phyloP scores from a whole-genome alignment of 768 basidiomycete species.

The Rhizopogon rudus region DNA sequence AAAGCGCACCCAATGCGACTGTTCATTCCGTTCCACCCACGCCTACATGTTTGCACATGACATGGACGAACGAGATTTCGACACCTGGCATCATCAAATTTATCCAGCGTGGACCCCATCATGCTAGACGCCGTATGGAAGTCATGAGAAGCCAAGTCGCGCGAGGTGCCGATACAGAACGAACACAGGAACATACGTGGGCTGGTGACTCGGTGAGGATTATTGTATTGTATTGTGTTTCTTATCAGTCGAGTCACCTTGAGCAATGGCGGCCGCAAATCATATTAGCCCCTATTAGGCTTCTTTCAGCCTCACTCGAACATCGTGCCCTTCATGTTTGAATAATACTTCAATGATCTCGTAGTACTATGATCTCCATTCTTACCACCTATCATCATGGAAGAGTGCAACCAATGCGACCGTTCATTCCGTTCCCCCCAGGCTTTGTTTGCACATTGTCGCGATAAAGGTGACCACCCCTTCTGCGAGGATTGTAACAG shows the following conservation, averaged over 20 bases:
- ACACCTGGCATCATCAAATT: too few species aligned
- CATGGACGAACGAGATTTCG: too few species aligned
- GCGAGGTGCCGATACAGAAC: too few species aligned
- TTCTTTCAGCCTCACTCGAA: background rate
- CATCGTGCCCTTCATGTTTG: background rate
- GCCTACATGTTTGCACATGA: slow-evolving; percentile 14
- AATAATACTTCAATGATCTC: background rate
- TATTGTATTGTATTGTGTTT: background rate
- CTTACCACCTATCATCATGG: background rate
- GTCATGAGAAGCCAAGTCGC: too few species aligned
- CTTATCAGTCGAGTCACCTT: background rate
- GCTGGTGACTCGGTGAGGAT: too few species aligned
- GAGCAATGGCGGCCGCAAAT: background rate
- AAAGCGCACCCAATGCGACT: background rate
- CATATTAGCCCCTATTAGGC: too few species aligned
- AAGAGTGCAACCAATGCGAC: background rate
- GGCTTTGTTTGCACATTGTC: slow-evolving; percentile 17
- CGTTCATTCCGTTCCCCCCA: background rate
- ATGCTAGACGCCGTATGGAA: too few species aligned
- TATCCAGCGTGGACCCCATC: too few species aligned
- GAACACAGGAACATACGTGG: too few species aligned
- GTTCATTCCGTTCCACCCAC: background rate
- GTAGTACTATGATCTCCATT: background rate
- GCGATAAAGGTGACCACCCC: slow-evolving; percentile 13
- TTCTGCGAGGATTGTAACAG: slow-evolving; percentile 16